These are phyloP conservation scores for Pleoardoris graminearum DNA, from an alignment of 2,329 filamentous ascomycete species.

Conservation along the genomic window DNA sequence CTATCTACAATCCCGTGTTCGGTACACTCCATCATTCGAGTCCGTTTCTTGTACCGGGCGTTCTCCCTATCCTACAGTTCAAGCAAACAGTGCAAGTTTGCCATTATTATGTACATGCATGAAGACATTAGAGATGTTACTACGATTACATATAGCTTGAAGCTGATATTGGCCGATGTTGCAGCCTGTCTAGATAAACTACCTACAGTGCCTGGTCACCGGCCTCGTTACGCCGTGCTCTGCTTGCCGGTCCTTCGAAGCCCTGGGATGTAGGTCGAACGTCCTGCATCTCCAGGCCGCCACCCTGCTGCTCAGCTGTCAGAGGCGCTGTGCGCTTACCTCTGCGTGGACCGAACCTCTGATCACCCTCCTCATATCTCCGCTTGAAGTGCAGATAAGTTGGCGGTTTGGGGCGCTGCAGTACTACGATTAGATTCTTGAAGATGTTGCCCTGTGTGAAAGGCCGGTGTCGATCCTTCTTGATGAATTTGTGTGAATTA, in stretches of 20 bases:
- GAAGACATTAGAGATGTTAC: conserved; percentile 9
- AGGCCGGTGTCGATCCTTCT: conserved; percentile 86
- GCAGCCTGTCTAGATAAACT: neutral
- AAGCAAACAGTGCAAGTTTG: conserved; percentile 9
- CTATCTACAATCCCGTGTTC: conserved; percentile 6
- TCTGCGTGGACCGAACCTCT: conserved; percentile 70
- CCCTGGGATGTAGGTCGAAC: conserved; percentile 27
- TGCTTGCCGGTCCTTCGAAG: conserved; percentile 41
- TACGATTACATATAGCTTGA: conserved; percentile 9
- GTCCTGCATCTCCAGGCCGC: conserved; percentile 72
- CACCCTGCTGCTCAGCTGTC: conserved; percentile 56
- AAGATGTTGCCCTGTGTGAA: conserved; percentile 78
- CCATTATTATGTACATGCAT: conserved; percentile 4
- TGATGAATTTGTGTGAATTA: conserved; percentile 92
- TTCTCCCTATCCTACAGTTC: conserved; percentile 6
- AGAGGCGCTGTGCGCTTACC: conserved; percentile 55
- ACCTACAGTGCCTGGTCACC: conserved; percentile 18
- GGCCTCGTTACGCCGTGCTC: conserved; percentile 21
- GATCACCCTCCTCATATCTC: conserved; percentile 76
- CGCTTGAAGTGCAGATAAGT: conserved; percentile 88
- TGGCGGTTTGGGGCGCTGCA: conserved; percentile 81
- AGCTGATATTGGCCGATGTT: conserved; percentile 7
- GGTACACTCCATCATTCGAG: too few relatives aligned
- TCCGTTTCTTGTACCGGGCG: too few relatives aligned
- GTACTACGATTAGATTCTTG: conserved; percentile 79